Evolutionary conservation across 306 rosid species (phyloP).

Genomic region (Cucurbita maxima): DNA sequence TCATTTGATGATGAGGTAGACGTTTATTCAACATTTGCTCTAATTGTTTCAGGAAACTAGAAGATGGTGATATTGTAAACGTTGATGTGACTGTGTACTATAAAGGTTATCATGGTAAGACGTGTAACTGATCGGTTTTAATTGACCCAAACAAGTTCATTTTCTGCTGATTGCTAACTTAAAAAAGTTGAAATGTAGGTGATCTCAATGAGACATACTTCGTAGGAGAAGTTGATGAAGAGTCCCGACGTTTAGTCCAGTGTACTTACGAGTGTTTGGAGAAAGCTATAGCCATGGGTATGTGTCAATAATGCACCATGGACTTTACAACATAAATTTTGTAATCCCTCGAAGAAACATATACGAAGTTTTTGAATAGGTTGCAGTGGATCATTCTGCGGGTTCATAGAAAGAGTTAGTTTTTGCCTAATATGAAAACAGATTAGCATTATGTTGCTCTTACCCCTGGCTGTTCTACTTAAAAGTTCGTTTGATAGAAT

Average conservation of each 20-base stretch:
- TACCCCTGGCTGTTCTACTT: not conserved
- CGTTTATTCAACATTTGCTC: conserved; percentile 7
- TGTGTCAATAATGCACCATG: conserved; percentile 5
- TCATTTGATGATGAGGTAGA: not conserved
- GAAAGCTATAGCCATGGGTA: conserved; percentile 90
- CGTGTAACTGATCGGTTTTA: not conserved
- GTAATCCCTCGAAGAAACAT: not conserved
- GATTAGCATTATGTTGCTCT: not conserved
- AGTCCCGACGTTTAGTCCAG: conserved; percentile 53
- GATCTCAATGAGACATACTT: conserved; percentile 95
- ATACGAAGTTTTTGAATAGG: not conserved
- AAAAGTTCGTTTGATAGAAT: not conserved
- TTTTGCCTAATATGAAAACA: not conserved
- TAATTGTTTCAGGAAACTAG: conserved; percentile 59
- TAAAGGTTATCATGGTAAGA: conserved; percentile 81
- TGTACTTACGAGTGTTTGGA: conserved; percentile 88
- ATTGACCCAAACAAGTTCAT: not conserved
- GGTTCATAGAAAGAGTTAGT: not conserved
- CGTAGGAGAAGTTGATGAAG: conserved; percentile 92
- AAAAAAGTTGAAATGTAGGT: conserved; percentile 30
- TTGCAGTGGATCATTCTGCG: too few relatives aligned
- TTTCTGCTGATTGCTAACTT: conserved; percentile 5
- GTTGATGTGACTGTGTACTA: conserved; percentile 76
- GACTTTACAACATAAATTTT: not conserved
- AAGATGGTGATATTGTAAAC: conserved; percentile 91